Conservation (phyloP, 2,329 filamentous ascomycete genomes). For the Diaporthe eres region DNA sequence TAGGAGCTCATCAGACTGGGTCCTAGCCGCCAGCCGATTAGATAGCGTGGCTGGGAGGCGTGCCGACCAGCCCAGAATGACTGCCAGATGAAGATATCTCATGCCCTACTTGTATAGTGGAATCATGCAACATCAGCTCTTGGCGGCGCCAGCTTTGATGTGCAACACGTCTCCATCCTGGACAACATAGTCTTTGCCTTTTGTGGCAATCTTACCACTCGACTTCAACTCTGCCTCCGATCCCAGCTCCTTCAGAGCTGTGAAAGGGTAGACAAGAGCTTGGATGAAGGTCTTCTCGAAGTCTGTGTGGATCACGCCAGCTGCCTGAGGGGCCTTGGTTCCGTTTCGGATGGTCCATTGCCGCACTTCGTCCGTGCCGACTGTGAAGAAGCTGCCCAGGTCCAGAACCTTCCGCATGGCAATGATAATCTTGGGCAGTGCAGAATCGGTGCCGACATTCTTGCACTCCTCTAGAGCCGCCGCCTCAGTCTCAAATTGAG, state of each 20-base stretch:
- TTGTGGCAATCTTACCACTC: constrained; percentile 97
- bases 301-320: constrained; percentile 97
- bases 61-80: not conserved
- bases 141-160: constrained; percentile 91
- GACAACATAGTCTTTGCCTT: constrained; percentile 84
- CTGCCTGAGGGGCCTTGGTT: constrained; percentile 97
- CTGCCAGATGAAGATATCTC: constrained; percentile 3
- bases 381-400: constrained; percentile 97
- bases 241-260: constrained; percentile 83
- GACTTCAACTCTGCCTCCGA: constrained; percentile 91
- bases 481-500: constrained; percentile 82
- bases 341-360: constrained; percentile 98
- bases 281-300: constrained; percentile 99
- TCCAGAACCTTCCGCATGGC: constrained; percentile 95
- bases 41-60: constrained; percentile 1
- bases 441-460: constrained; percentile 87
- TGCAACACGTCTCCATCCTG: constrained; percentile 87
- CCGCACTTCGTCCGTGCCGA: constrained; percentile 93
- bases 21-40: not conserved
- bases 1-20: constrained; percentile 13
- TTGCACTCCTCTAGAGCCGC: constrained; percentile 90
- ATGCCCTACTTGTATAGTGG: not conserved
- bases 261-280: constrained; percentile 93
- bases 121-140: constrained; percentile 63
- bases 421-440: constrained; percentile 89